phyloP scores from a whole-genome alignment of 2,329 filamentous ascomycete genomes.

The Verticillium dahliae region DNA sequence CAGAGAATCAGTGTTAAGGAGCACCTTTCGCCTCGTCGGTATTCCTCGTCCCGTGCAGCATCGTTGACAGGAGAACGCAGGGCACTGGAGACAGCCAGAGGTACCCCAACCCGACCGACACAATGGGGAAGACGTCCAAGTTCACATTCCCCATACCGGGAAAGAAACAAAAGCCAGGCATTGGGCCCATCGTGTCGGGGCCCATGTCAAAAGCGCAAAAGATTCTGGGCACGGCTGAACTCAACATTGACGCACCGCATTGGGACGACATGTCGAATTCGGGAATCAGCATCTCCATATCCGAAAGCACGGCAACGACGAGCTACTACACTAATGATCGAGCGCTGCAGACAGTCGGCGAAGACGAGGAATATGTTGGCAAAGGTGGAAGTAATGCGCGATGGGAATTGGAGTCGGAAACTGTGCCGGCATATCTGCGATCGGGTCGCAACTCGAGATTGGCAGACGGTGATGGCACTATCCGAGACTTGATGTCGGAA shows the following conservation, averaged over 20 bases:
- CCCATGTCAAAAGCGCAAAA: slow-evolving; percentile 45
- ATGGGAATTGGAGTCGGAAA: slow-evolving; percentile 42
- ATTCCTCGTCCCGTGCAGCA: neutral
- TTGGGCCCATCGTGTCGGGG: slow-evolving; percentile 20
- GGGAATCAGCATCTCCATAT: slow-evolving; percentile 36
- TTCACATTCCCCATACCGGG: slow-evolving; percentile 43
- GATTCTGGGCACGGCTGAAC: slow-evolving; percentile 38
- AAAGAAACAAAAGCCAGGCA: slow-evolving; percentile 30
- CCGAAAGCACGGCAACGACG: slow-evolving; percentile 30
- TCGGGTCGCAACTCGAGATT: slow-evolving; percentile 8
- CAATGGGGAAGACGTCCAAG: slow-evolving; percentile 33
- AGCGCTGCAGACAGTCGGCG: neutral
- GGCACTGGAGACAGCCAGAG: neutral
- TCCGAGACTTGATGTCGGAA: slow-evolving; percentile 24
- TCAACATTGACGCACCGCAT: slow-evolving; percentile 31
- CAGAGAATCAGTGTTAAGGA: slow-evolving; percentile 1
- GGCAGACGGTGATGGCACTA: slow-evolving; percentile 2
- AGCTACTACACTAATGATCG: slow-evolving; percentile 22
- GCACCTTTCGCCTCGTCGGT: neutral
- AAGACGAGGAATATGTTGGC: slow-evolving; percentile 6
- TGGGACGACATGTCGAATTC: slow-evolving; percentile 39
- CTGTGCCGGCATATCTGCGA: slow-evolving; percentile 28
- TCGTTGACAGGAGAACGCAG: neutral
- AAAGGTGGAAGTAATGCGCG: slow-evolving; percentile 18
- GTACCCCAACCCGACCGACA: slow-evolving; percentile 1